phyloP scores from a whole-genome alignment of 345 rosid genomes.

The Eucalyptus melliodora region DNA sequence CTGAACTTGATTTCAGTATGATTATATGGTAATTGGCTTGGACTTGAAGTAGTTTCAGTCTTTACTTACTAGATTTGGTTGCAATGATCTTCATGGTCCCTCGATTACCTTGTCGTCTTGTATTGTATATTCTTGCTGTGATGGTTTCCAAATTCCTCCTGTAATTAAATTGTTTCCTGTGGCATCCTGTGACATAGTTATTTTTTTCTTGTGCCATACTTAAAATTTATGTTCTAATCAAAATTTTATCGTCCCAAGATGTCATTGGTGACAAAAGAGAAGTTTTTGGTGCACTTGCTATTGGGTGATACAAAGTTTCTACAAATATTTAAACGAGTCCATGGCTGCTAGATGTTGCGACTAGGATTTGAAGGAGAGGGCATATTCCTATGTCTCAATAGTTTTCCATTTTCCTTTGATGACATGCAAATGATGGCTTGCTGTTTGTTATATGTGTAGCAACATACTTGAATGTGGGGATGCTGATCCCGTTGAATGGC shows the following conservation, averaged over 20 bases:
- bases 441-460: background rate
- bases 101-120: background rate
- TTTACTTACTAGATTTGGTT: background rate
- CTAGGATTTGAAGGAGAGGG: background rate
- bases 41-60: background rate
- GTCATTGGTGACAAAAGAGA: background rate
- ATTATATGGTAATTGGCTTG: background rate
- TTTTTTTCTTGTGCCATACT: background rate
- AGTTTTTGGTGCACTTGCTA: background rate
- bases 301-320: background rate
- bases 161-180: background rate
- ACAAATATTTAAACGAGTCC: background rate
- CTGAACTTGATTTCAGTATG: background rate
- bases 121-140: background rate
- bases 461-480: background rate
- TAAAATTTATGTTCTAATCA: background rate
- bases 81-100: background rate
- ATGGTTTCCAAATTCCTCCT: background rate
- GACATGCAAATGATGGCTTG: background rate
- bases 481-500: background rate
- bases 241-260: background rate
- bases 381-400: background rate
- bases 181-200: background rate
- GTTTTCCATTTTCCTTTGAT: background rate
- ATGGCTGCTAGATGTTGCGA: background rate